Conservation (phyloP, 176 grass and related monocot species). For the Puya raimondii region DNA sequence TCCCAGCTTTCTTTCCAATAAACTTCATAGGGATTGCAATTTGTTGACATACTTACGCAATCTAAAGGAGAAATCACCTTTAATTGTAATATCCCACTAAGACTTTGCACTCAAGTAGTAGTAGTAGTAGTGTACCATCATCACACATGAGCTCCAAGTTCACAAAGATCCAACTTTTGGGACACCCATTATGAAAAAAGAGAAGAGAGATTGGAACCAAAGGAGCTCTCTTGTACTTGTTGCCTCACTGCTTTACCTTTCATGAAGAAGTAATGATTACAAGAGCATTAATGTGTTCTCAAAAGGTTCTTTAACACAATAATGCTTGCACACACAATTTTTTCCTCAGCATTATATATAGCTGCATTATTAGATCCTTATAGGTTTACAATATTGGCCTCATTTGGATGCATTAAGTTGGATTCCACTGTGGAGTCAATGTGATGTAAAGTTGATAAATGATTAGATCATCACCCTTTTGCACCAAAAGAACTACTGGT, state of each 20-base stretch:
- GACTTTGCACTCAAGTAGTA: neutral
- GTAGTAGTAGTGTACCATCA: no score
- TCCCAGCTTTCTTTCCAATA: neutral
- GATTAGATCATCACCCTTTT: no score
- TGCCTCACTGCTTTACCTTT: neutral
- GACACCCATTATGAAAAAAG: neutral
- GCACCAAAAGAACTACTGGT: neutral
- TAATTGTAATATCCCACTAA: neutral
- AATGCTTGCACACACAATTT: no score
- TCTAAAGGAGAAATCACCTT: neutral
- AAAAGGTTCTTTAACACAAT: neutral
- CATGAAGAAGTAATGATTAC: neutral
- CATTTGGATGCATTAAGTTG: neutral
- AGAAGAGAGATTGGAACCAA: neutral
- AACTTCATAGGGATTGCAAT: neutral
- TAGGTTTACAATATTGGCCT: neutral
- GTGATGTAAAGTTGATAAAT: no score
- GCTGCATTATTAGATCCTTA: neutral
- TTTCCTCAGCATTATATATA: neutral
- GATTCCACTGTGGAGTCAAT: neutral
- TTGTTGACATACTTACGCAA: neutral
- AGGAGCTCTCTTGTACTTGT: neutral
- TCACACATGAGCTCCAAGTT: neutral
- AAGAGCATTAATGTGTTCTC: neutral
- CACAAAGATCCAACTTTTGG: neutral